Conservation (phyloP, 2,329 filamentous ascomycete genomes). For the Lecanosticta acicola region DNA sequence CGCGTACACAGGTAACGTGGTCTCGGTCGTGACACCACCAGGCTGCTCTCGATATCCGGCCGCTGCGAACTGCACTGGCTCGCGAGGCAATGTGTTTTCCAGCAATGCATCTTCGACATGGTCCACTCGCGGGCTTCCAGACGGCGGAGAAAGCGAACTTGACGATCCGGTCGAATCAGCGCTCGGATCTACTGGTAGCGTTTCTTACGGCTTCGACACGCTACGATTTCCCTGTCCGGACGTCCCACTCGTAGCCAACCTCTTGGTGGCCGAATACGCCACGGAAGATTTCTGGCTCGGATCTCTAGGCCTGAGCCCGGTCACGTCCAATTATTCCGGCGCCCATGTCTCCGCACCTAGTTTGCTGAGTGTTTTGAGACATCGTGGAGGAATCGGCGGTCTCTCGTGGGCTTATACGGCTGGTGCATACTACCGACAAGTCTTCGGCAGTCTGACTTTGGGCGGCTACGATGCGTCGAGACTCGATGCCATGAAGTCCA, state of each 20-base stretch:
- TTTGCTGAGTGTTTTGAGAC: constrained; percentile 18
- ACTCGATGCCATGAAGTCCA: constrained; percentile 26
- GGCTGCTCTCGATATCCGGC: constrained; percentile 22
- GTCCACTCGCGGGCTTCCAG: constrained; percentile 30
- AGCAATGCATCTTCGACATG: constrained; percentile 33
- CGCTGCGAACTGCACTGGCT: constrained; percentile 26
- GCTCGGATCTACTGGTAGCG: constrained; percentile 23
- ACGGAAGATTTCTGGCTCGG: constrained; percentile 29
- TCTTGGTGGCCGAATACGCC: constrained; percentile 24
- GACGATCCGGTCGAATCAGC: constrained; percentile 18
- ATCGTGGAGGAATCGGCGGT: constrained; percentile 17
- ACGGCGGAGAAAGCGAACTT: constrained; percentile 30
- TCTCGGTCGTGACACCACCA: constrained; percentile 22
- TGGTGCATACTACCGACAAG: constrained; percentile 25
- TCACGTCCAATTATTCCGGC: constrained; percentile 19
- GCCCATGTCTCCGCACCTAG: constrained; percentile 15
- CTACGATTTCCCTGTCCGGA: constrained; percentile 20
- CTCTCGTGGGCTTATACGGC: constrained; percentile 27
- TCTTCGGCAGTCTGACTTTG: constrained; percentile 31
- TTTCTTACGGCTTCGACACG: constrained; percentile 35
- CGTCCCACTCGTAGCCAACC: constrained; percentile 23
- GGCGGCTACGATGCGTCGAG: constrained; percentile 40
- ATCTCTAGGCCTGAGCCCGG: constrained; percentile 28
- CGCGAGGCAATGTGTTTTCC: constrained; percentile 27
- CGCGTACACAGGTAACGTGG: constrained; percentile 15